phyloP scores from a whole-genome alignment of 176 grass and related monocot species.

The Chrysopogon serrulatus region DNA sequence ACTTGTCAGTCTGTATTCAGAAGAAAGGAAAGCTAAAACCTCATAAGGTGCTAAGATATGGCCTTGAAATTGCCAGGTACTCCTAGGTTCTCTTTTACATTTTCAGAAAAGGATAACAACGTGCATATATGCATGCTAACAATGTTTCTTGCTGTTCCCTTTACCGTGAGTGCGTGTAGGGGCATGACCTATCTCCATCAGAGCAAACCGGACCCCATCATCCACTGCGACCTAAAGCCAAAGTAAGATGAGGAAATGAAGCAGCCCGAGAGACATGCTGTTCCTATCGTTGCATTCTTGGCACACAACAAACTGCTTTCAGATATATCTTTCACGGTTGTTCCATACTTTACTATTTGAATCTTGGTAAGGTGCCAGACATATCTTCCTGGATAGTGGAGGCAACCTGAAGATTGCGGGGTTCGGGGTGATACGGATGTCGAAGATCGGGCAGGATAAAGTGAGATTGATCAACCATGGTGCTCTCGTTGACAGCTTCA shows the following conservation, averaged over 20 bases:
- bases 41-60: conserved; percentile 88
- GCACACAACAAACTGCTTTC: conserved; percentile 3
- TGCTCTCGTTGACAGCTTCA: conserved; percentile 53
- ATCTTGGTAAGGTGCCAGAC: conserved; percentile 99
- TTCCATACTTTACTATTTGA: conserved; percentile 65
- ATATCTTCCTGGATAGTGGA: conserved; percentile 98
- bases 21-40: conserved; percentile 73
- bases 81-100: not conserved
- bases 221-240: conserved; percentile 95
- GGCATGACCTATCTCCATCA: conserved; percentile 98
- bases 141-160: not conserved
- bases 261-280: not conserved
- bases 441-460: conserved; percentile 50
- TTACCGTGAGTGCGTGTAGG: conserved; percentile 38
- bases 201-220: conserved; percentile 91
- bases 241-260: conserved; percentile 93
- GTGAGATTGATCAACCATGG: conserved; percentile 47
- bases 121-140: not conserved
- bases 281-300: not conserved
- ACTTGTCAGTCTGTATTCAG: conserved; percentile 73
- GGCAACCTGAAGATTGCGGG: conserved; percentile 75
- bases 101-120: not conserved
- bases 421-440: conserved; percentile 61
- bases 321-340: conserved; percentile 6
- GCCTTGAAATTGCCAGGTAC: conserved; percentile 93